A percentile compares a stretch with the other conserved stretches of the same genome.
Conservation (phyloP, 768 basidiomycete genomes). For the Tricholoma flavovirens region DNA sequence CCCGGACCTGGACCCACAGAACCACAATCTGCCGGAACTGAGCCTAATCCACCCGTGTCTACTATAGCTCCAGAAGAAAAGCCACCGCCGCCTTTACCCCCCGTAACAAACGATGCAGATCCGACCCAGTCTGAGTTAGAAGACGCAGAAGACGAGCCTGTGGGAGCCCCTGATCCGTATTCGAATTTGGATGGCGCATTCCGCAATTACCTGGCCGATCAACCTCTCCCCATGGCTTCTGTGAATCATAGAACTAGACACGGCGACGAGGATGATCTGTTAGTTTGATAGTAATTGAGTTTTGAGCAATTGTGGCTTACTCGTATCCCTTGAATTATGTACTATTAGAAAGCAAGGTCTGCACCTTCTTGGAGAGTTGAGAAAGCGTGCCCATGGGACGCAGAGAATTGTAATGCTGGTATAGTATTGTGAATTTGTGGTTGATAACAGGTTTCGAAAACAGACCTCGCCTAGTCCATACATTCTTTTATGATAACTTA, state of each 20-base stretch:
- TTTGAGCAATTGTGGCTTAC: not conserved
- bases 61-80: conserved; percentile 24
- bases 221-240: conserved; percentile 58
- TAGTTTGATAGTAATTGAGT: conserved; percentile 38
- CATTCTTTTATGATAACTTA: conserved; percentile 91
- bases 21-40: conserved; percentile 25
- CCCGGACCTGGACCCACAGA: conserved; percentile 62
- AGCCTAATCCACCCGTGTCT: conserved; percentile 16
- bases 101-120: conserved; percentile 21
- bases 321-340: conserved; percentile 7
- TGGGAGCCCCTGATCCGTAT: conserved; percentile 61
- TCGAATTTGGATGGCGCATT: conserved; percentile 77
- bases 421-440: conserved; percentile 4
- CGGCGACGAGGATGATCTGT: conserved; percentile 59
- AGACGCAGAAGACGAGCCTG: conserved; percentile 37
- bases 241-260: conserved; percentile 33
- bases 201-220: conserved; percentile 65
- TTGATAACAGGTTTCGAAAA: conserved; percentile 6
- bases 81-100: conserved; percentile 28
- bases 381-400: conserved; percentile 42
- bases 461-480: conserved; percentile 94
- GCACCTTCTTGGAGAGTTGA: conserved; percentile 21
- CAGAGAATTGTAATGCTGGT: conserved; percentile 85
- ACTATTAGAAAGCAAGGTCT: conserved; percentile 19
- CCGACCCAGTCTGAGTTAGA: conserved; percentile 21